These are phyloP conservation scores for Xylaria acuta DNA, from an alignment of 495 filamentous ascomycete species.

Conservation along the genomic window DNA sequence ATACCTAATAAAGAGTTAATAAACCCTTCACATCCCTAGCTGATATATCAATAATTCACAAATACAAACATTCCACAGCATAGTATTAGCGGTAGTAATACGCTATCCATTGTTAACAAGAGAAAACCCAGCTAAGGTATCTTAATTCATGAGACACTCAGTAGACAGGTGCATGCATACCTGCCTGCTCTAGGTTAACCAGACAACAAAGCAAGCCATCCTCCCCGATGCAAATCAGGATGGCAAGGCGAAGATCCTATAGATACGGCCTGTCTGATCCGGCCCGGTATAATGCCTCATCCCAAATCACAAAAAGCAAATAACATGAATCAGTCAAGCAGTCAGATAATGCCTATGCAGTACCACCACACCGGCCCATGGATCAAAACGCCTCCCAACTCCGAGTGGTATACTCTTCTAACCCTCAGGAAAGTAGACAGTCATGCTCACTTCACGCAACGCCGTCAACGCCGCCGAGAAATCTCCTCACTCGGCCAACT, in stretches of 20 bases:
- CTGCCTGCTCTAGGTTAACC: neutral
- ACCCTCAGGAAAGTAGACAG: neutral
- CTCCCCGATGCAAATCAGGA: neutral
- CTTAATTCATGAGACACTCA: neutral
- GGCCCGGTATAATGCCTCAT: neutral
- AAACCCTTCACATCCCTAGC: neutral
- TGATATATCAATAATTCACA: neutral
- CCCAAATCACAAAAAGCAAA: neutral
- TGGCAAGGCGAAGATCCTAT: neutral
- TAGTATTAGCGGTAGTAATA: neutral
- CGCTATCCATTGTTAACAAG: neutral
- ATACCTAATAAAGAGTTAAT: neutral
- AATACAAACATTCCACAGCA: neutral
- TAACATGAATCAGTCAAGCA: neutral
- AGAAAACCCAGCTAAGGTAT: neutral
- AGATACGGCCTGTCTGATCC: neutral
- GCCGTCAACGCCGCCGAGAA: conserved; percentile 71
- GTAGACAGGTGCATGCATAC: neutral
- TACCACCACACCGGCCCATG: neutral
- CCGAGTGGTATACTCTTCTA: neutral
- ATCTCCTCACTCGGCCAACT: conserved; percentile 71
- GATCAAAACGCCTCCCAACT: conserved; percentile 1
- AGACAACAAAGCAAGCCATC: neutral
- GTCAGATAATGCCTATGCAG: conserved; percentile 6
- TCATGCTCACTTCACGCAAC: neutral